Conservation (phyloP, 306 rosid species). For the Cucurbita pepo region DNA sequence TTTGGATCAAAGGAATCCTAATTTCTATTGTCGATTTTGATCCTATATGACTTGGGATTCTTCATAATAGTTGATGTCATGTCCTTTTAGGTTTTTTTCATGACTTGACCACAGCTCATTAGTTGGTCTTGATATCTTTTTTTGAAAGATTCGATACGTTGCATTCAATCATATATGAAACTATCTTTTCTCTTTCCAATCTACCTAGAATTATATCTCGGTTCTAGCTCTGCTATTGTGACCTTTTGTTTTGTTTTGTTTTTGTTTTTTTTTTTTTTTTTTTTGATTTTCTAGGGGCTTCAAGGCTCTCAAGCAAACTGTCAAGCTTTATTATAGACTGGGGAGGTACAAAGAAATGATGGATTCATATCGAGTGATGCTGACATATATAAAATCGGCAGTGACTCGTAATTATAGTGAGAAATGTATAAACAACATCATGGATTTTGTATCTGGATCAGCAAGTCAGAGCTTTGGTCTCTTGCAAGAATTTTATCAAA, state of each 20-base stretch:
- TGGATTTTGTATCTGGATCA: constrained; percentile 97
- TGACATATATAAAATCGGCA: constrained; percentile 94
- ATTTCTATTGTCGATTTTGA: not conserved
- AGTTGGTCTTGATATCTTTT: not conserved
- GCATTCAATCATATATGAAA: not conserved
- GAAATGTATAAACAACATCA: constrained; percentile 91
- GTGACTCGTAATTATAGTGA: constrained; percentile 93
- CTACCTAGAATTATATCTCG: not conserved
- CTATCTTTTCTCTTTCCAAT: not conserved
- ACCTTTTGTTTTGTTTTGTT: no score
- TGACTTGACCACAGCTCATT: not conserved
- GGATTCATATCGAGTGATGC: constrained; percentile 94
- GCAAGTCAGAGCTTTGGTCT: constrained; percentile 89
- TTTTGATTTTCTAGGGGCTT: constrained; percentile 46
- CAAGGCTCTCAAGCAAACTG: constrained; percentile 93
- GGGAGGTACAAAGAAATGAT: constrained; percentile 91
- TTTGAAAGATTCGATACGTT: not conserved
- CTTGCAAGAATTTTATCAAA: constrained; percentile 89
- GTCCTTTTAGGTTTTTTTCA: not conserved
- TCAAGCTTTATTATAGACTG: constrained; percentile 80
- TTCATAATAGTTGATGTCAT: not conserved
- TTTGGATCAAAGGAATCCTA: not conserved
- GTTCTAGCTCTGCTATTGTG: not conserved
- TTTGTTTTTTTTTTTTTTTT: not conserved
- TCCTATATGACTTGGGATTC: not conserved